Evolutionary conservation across 2,329 filamentous ascomycete genomes (phyloP), one percentile per base, ranked within the genome.

Genomic region (Aspergillus novoparasiticus): DNA sequence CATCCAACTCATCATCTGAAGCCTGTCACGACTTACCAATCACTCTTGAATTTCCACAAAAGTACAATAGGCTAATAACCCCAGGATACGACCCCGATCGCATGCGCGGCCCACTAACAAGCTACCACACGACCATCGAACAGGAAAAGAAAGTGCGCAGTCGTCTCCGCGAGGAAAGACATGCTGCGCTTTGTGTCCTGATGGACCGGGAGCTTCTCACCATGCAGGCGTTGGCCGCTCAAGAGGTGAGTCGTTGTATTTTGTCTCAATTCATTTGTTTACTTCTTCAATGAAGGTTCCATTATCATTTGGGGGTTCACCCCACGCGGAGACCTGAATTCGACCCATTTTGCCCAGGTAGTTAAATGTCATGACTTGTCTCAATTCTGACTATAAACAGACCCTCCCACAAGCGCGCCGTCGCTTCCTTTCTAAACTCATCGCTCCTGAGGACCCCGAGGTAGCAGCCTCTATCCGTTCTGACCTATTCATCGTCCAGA

Each of bases 171-270:
- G 77, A 79, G 55, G 75, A 76, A 46, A 71, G 76, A 36, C 74
- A 79, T 46, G 76, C 76, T 4, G 74, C 77, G 2, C 70, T 80
- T 16, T 74, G 71, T n/a, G 73, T 80, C 10, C 64, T 80, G 6
- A 71, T 71, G 51, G 76, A 80, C 60, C 68, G 70, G n/a, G 78
- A 81, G 60, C 58, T 81, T 4, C 66, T 81, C 2, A 75, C 78
- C 10, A 72, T 77, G 4, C 79, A 81, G 62, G 78, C 79, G 0
- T 60, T 80, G 9, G 75, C 73, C 19, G 76, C 75, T 23, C 71
- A 75, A 23, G 73, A 78, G 67, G 79, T 81, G 30, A 26, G 63
- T 39, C 14, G 48, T 34, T 21, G 58, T 53, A 28, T 51, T 8
- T 14, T 14, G 34, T 36, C 32, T 57, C 46, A 28, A 32, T 30